Conservation (phyloP, 2,329 filamentous ascomycete genomes). For the Exophiala alcalophila region DNA sequence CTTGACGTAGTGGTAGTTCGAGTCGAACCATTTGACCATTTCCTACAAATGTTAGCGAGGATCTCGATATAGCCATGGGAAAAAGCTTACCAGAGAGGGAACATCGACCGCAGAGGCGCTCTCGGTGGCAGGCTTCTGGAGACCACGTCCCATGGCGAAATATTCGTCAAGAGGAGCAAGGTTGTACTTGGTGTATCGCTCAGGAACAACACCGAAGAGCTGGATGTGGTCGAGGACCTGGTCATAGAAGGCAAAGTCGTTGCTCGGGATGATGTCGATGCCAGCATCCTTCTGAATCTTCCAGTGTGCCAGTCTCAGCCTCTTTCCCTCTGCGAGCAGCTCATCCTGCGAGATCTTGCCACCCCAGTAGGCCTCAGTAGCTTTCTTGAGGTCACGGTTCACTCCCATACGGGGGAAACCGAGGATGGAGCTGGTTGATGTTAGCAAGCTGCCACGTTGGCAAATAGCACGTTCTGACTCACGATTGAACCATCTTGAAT, state of each 20-base stretch:
- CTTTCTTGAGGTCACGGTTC: slow-evolving; percentile 99
- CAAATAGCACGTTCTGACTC: slow-evolving; percentile 34
- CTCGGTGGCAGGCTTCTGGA: slow-evolving; percentile 73
- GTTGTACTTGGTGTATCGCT: slow-evolving; percentile 87
- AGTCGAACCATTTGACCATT: slow-evolving; percentile 99
- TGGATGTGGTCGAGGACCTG: slow-evolving; percentile 97
- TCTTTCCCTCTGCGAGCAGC: slow-evolving; percentile 91
- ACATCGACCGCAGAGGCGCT: slow-evolving; percentile 67
- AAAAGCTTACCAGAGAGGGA: slow-evolving; percentile 63
- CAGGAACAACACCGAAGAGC: slow-evolving; percentile 89
- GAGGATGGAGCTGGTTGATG: slow-evolving; percentile 65
- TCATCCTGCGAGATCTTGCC: slow-evolving; percentile 91
- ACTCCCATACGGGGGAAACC: slow-evolving; percentile 99
- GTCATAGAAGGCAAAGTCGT: slow-evolving; percentile 99
- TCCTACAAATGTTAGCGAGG: slow-evolving; percentile 52
- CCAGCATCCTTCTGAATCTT: slow-evolving; percentile 99
- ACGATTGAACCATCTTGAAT: slow-evolving; percentile 61
- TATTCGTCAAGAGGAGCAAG: slow-evolving; percentile 91
- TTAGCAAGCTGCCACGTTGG: slow-evolving; percentile 14
- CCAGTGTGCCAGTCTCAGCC: slow-evolving; percentile 95
- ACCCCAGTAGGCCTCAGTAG: slow-evolving; percentile 95
- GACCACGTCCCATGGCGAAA: slow-evolving; percentile 99
- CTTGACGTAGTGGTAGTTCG: slow-evolving; percentile 99
- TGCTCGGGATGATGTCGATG: slow-evolving; percentile 96
- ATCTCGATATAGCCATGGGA: slow-evolving; percentile 11